These are phyloP conservation scores for Protea cynaroides DNA, from an alignment of 164 flowering plant species.

Conservation along the genomic window DNA sequence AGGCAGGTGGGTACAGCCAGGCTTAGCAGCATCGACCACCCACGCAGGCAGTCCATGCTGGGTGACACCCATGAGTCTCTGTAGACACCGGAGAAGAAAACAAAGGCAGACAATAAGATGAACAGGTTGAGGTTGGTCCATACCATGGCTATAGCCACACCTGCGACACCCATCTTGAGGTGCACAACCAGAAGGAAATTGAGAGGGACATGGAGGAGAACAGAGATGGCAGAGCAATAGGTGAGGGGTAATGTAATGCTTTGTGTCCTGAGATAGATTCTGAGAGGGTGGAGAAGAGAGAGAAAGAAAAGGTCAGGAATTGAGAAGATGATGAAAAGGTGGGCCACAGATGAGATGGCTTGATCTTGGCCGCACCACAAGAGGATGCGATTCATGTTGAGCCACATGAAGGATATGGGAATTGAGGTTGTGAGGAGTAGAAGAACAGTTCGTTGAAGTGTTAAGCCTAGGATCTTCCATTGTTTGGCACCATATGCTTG, in stretches of 20 bases:
- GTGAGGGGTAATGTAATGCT: slow-evolving; percentile 74
- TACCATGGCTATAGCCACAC: slow-evolving; percentile 86
- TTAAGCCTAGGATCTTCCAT: slow-evolving; percentile 63
- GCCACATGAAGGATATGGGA: slow-evolving; percentile 87
- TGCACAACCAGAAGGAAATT: slow-evolving; percentile 69
- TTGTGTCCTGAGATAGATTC: slow-evolving; percentile 79
- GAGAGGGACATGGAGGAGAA: slow-evolving; percentile 72
- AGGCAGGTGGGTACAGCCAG: slow-evolving; percentile 78
- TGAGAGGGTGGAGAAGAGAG: slow-evolving; percentile 82
- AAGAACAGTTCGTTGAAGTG: slow-evolving; percentile 75
- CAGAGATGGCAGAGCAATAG: slow-evolving; percentile 74
- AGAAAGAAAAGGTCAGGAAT: slow-evolving; percentile 91
- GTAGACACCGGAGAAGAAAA: slow-evolving; percentile 64
- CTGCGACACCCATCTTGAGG: slow-evolving; percentile 72
- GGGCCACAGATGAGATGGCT: slow-evolving; percentile 60
- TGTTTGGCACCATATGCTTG: slow-evolving; percentile 89
- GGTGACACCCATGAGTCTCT: slow-evolving; percentile 78
- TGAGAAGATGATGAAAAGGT: slow-evolving; percentile 61
- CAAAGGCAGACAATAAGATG: slow-evolving; percentile 41
- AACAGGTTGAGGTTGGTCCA: slow-evolving; percentile 74
- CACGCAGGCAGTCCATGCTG: slow-evolving; percentile 65
- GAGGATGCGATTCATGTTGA: slow-evolving; percentile 74
- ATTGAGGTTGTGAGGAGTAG: slow-evolving; percentile 68
- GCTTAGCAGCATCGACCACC: slow-evolving; percentile 71
- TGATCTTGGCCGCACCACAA: slow-evolving; percentile 75